Evolutionary conservation across 106 monocot genomes (phyloP).

Genomic region (Phalaenopsis aphrodite): DNA sequence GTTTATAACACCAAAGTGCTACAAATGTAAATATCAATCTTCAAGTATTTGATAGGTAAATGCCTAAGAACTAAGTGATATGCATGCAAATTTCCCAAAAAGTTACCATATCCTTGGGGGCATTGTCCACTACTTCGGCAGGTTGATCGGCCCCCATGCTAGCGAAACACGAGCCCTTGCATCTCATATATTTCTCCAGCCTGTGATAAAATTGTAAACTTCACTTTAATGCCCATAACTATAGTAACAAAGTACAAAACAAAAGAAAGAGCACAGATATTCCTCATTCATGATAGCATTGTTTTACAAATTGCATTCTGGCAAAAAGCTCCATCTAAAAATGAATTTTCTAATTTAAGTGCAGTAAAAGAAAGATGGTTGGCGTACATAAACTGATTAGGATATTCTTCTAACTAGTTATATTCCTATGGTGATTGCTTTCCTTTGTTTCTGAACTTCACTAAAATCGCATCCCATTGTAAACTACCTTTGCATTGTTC

Average conservation of each 20-base stretch:
- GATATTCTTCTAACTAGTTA: neutral
- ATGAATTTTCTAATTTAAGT: neutral
- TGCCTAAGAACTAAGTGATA: no score
- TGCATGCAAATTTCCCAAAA: no score
- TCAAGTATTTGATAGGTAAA: no score
- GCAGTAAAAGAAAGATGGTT: neutral
- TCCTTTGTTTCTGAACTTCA: neutral
- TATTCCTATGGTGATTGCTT: neutral
- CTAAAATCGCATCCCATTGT: neutral
- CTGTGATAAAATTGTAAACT: neutral
- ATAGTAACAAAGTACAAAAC: neutral
- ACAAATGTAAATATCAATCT: no score
- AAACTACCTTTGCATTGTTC: neutral
- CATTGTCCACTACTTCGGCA: slow-evolving; percentile 36
- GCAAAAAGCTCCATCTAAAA: neutral
- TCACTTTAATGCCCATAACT: neutral
- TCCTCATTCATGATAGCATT: neutral
- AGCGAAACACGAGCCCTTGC: slow-evolving; percentile 55
- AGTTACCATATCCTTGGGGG: slow-evolving; percentile 50
- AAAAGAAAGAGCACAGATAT: neutral
- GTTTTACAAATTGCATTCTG: neutral
- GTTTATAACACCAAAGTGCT: no score
- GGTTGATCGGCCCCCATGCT: slow-evolving; percentile 7
- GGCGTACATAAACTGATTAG: neutral
- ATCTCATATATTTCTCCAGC: slow-evolving; percentile 71